Percentiles rank a stretch among this genome's conserved stretches.
Conservation (phyloP, 768 basidiomycete genomes). For the Termitomyces sp. region DNA sequence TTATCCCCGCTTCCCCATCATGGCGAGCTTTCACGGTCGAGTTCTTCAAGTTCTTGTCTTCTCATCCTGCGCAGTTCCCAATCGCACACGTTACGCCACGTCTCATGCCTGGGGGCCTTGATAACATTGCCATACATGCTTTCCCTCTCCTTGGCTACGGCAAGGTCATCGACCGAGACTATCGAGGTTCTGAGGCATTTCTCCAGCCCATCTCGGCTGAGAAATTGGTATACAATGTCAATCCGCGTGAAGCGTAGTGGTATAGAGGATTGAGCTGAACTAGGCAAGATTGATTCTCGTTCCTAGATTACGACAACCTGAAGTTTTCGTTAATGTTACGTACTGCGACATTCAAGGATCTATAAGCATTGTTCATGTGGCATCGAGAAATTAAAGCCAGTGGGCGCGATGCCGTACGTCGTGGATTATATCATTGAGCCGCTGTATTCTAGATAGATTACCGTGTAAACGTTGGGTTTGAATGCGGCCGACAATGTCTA, state of each 20-base stretch:
- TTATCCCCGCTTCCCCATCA: conserved; percentile 16
- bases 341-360: not conserved
- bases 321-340: not conserved
- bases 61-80: conserved; percentile 17
- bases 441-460: too few relatives aligned
- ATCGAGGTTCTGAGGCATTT: conserved; percentile 12
- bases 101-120: conserved; percentile 28
- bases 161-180: conserved; percentile 20
- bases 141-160: conserved; percentile 25
- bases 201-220: conserved; percentile 27
- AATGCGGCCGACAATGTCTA: not conserved
- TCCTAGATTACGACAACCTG: not conserved
- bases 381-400: not conserved
- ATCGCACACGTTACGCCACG: conserved; percentile 23
- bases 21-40: conserved; percentile 26
- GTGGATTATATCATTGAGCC: not conserved
- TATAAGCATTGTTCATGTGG: not conserved
- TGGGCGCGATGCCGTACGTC: not conserved
- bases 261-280: not conserved
- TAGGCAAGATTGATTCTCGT: not conserved
- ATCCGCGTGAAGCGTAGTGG: not conserved
- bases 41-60: conserved; percentile 26
- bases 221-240: conserved; percentile 24
- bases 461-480: not conserved
- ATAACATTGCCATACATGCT: conserved; percentile 20